Percentiles rank a stretch among this genome's conserved stretches.
Evolutionary conservation across 495 filamentous ascomycete species (phyloP).

Genomic region (Poronia punctata): DNA sequence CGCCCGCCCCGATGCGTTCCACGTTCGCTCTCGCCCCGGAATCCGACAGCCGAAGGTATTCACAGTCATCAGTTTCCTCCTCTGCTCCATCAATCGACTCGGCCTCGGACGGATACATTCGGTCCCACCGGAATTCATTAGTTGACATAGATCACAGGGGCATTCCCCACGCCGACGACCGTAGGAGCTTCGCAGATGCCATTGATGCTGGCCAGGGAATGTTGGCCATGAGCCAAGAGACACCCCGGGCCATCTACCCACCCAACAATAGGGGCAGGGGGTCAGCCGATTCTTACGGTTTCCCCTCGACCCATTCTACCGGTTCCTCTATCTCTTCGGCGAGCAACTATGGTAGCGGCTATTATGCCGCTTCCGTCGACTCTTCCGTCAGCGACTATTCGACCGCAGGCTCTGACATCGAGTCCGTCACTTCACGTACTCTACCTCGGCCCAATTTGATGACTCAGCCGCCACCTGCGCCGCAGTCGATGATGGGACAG

Average conservation of each 20-base stretch:
- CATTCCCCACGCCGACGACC: slow-evolving; percentile 49
- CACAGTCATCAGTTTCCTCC: slow-evolving; percentile 79
- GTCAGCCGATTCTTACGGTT: slow-evolving; percentile 88
- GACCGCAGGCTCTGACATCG: slow-evolving; percentile 77
- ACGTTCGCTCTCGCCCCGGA: slow-evolving; percentile 49
- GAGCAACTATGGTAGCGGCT: slow-evolving; percentile 57
- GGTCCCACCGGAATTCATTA: slow-evolving; percentile 46
- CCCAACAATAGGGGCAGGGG: slow-evolving; percentile 53
- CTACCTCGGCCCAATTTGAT: slow-evolving; percentile 71
- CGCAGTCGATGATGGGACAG: slow-evolving; percentile 96
- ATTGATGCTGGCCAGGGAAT: slow-evolving; percentile 80
- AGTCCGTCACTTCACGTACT: slow-evolving; percentile 69
- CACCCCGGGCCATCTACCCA: slow-evolving; percentile 83
- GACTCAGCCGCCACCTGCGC: slow-evolving; percentile 66
- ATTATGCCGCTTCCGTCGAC: slow-evolving; percentile 77
- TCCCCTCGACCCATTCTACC: slow-evolving; percentile 85
- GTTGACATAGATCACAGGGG: slow-evolving; percentile 58
- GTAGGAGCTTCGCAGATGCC: slow-evolving; percentile 69
- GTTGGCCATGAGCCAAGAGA: slow-evolving; percentile 88
- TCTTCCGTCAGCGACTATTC: slow-evolving; percentile 96
- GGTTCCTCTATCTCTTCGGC: slow-evolving; percentile 90
- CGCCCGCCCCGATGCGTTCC: slow-evolving; percentile 57
- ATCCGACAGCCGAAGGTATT: slow-evolving; percentile 69
- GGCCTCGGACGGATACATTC: slow-evolving; percentile 28
- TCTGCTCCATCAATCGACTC: slow-evolving; percentile 36